phyloP scores from a whole-genome alignment of 1,139 yeast genomes.

The Debaryomyces subglobosus region DNA sequence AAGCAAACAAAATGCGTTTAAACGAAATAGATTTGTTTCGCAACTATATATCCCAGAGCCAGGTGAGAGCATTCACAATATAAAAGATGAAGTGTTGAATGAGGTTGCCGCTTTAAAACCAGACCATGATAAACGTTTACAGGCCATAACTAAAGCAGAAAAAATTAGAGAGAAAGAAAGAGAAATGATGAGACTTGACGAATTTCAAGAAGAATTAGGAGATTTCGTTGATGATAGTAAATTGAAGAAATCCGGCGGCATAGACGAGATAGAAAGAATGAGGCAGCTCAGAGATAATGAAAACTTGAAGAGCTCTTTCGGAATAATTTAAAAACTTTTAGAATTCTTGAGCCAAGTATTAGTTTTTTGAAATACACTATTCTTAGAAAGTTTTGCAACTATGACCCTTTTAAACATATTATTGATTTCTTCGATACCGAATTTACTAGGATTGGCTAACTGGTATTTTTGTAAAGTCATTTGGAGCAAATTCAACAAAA shows the following conservation, averaged over 20 bases:
- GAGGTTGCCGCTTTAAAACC: constrained; percentile 84
- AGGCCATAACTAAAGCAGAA: constrained; percentile 89
- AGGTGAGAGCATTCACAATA: constrained; percentile 61
- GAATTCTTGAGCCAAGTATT: neutral
- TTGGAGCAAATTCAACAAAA: constrained; percentile 8
- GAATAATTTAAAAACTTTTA: constrained; percentile 23
- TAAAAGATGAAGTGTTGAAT: constrained; percentile 76
- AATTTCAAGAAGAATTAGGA: constrained; percentile 85
- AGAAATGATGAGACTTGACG: constrained; percentile 57
- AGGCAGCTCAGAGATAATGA: constrained; percentile 70
- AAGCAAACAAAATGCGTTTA: constrained; percentile 40
- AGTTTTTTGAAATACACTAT: neutral
- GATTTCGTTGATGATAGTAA: constrained; percentile 78
- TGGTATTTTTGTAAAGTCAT: constrained; percentile 7
- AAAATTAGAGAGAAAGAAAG: constrained; percentile 74
- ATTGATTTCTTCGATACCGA: neutral
- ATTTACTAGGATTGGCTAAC: neutral
- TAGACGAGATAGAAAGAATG: constrained; percentile 77
- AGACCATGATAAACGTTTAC: constrained; percentile 80
- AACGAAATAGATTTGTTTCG: constrained; percentile 42
- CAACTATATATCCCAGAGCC: constrained; percentile 61
- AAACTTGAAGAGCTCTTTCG: constrained; percentile 55
- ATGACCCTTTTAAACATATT: neutral
- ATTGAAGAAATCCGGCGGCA: constrained; percentile 83
- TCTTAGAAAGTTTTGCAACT: neutral